Percentiles rank a stretch among this genome's conserved stretches.
phyloP scores from a whole-genome alignment of 164 flowering plant genomes.

The Berberis vulgaris region DNA sequence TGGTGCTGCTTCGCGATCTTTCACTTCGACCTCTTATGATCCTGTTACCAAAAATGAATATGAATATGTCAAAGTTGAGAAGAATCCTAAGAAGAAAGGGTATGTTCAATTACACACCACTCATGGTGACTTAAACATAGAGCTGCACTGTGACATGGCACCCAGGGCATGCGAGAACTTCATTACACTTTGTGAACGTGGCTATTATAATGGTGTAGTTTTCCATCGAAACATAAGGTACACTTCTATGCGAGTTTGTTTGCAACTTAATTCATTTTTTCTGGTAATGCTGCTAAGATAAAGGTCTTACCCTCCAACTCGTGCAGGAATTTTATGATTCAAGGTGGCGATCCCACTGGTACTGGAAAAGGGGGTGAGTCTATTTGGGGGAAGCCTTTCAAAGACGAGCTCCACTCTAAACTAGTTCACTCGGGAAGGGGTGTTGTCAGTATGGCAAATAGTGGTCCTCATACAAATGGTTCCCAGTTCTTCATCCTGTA shows the following conservation, averaged over 20 bases:
- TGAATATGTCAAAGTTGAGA: slow-evolving; percentile 90
- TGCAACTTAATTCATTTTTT: not conserved
- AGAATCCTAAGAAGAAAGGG: slow-evolving; percentile 94
- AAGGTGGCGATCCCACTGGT: slow-evolving; percentile 99
- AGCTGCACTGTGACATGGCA: slow-evolving; percentile 87
- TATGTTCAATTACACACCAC: slow-evolving; percentile 90
- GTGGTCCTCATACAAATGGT: slow-evolving; percentile 96
- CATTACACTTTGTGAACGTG: slow-evolving; percentile 83
- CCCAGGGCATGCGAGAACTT: slow-evolving; percentile 96
- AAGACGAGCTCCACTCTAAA: slow-evolving; percentile 87
- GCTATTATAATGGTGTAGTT: slow-evolving; percentile 82
- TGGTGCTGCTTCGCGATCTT: slow-evolving; percentile 96
- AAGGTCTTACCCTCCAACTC: not conserved
- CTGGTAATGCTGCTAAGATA: not conserved
- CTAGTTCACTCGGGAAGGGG: slow-evolving; percentile 89
- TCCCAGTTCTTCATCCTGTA: slow-evolving; percentile 93
- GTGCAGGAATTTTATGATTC: slow-evolving; percentile 93
- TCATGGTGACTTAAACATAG: slow-evolving; percentile 95
- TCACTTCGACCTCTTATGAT: slow-evolving; percentile 89
- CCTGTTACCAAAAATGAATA: slow-evolving; percentile 89
- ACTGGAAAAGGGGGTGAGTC: slow-evolving; percentile 93
- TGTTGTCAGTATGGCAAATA: slow-evolving; percentile 96
- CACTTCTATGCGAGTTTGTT: not conserved
- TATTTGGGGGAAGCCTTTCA: slow-evolving; percentile 94
- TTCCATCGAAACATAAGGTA: slow-evolving; percentile 91